A percentile compares a stretch with the other conserved stretches of the same genome.
phyloP scores from a whole-genome alignment of 768 basidiomycete species.

The Trametes punicea region DNA sequence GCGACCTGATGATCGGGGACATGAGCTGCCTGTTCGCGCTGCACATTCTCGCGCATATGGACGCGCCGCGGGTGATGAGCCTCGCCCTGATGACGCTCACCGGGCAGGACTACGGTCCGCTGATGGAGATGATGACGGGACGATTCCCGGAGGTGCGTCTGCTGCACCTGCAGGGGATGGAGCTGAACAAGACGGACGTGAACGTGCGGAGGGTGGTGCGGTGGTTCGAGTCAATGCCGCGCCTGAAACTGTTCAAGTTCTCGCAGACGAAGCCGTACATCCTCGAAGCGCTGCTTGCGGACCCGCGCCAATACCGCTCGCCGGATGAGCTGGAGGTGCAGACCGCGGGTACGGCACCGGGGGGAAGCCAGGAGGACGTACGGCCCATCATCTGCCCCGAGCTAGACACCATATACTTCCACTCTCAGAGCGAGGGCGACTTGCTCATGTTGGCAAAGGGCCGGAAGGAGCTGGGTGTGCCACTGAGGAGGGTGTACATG shows the following conservation, averaged over 20 bases:
- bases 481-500: constrained; percentile 51
- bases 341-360: background rate
- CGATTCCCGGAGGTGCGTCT: constrained; percentile 51
- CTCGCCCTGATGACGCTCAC: constrained; percentile 54
- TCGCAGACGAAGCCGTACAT: constrained; percentile 31
- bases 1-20: constrained; percentile 54
- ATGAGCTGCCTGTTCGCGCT: constrained; percentile 47
- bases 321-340: background rate
- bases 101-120: constrained; percentile 47
- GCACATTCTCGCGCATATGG: constrained; percentile 46
- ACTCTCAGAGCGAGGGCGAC: constrained; percentile 13
- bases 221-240: constrained; percentile 59
- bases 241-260: constrained; percentile 33
- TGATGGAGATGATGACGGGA: constrained; percentile 46
- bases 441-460: constrained; percentile 36
- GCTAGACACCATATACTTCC: constrained; percentile 35
- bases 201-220: constrained; percentile 37
- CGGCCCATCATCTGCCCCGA: constrained; percentile 38
- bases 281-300: constrained; percentile 47
- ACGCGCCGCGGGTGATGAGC: constrained; percentile 55
- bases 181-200: constrained; percentile 30
- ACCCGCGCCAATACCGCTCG: constrained; percentile 29
- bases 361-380: constrained; percentile 3
- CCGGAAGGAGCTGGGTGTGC: constrained; percentile 40
- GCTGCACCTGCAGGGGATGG: constrained; percentile 49